Evolutionary conservation across 2,329 filamentous ascomycete species (phyloP).

Genomic region (Sporothrix pallida): DNA sequence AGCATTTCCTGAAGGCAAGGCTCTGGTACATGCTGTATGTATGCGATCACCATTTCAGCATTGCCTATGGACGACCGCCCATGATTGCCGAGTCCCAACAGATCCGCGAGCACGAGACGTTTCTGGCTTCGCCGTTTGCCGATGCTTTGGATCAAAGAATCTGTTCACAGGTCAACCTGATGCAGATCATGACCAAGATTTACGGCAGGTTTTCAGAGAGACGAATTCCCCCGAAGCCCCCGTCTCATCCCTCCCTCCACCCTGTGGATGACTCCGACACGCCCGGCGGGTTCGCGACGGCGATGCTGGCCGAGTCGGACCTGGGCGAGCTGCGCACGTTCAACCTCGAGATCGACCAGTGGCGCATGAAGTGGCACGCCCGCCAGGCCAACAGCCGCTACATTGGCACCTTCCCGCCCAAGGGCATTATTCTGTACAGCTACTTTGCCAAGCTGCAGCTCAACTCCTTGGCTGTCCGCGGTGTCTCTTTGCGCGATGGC

Average conservation of each 20-base stretch:
- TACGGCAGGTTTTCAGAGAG: not conserved
- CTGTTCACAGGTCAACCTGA: slow-evolving; percentile 3
- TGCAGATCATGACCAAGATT: not conserved
- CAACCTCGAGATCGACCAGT: slow-evolving; percentile 52
- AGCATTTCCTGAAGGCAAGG: not conserved
- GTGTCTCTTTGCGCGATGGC: slow-evolving; percentile 49
- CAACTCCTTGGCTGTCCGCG: slow-evolving; percentile 53
- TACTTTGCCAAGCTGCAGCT: slow-evolving; percentile 49
- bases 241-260: not conserved
- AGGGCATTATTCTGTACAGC: slow-evolving; percentile 47
- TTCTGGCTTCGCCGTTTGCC: slow-evolving; percentile 40
- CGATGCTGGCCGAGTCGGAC: slow-evolving; percentile 40
- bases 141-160: slow-evolving; percentile 36
- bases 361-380: slow-evolving; percentile 48
- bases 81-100: slow-evolving; percentile 40
- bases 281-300: not conserved
- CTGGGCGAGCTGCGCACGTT: slow-evolving; percentile 48
- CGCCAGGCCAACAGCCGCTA: slow-evolving; percentile 40
- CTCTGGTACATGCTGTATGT: slow-evolving; percentile 10
- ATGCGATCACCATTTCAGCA: slow-evolving; percentile 44
- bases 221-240: not conserved
- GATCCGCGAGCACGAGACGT: slow-evolving; percentile 41
- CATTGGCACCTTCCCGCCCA: slow-evolving; percentile 47
- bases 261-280: not conserved
- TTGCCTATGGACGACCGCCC: slow-evolving; percentile 44